Percentiles rank a stretch among this genome's conserved stretches.
Evolutionary conservation across 2,329 filamentous ascomycete genomes (phyloP).

Genomic region (Colletotrichum kahawae): DNA sequence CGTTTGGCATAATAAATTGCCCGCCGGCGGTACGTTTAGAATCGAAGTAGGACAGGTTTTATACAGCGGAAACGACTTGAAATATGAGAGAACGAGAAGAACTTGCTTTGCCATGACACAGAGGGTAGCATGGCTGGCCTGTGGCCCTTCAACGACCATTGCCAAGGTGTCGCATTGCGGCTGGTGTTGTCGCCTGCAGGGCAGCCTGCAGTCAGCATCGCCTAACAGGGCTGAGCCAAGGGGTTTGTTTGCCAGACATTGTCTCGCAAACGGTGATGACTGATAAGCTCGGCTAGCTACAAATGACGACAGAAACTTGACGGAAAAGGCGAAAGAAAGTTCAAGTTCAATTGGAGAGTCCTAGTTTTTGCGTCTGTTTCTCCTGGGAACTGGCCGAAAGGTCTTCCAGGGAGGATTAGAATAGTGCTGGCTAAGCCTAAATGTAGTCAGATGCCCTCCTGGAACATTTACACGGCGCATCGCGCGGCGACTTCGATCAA

Average conservation of each 20-base stretch:
- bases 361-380: neutral
- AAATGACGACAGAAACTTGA: neutral
- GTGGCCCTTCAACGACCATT: neutral
- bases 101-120: neutral
- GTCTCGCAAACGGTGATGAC: neutral
- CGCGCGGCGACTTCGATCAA: neutral
- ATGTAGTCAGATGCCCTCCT: neutral
- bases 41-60: neutral
- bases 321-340: neutral
- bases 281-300: neutral
- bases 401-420: no score
- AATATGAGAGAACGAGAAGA: accelerated
- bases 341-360: neutral
- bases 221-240: neutral
- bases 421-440: no score
- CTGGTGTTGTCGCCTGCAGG: neutral
- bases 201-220: neutral
- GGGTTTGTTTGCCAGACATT: neutral
- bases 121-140: neutral
- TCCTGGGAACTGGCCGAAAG: neutral
- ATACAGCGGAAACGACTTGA: neutral
- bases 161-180: neutral
- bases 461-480: neutral
- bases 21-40: neutral
- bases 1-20: neutral